Percentiles rank a stretch among this genome's conserved stretches.
These are phyloP conservation scores for Aspergillus nomiae DNA, from an alignment of 2,329 filamentous ascomycete genomes.

Conservation along the genomic window DNA sequence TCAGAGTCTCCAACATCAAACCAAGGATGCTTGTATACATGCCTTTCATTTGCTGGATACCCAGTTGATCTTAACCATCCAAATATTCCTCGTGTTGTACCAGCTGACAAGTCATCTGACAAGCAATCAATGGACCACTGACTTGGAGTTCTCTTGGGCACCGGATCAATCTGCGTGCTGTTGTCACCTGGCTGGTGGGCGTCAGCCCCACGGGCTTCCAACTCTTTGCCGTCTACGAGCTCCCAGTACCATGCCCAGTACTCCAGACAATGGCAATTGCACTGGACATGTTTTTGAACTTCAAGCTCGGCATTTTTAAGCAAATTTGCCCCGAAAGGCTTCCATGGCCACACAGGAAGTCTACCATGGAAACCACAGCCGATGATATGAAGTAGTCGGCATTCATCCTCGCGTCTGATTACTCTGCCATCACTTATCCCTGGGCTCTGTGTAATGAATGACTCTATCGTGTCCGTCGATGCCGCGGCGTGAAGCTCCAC, in stretches of 20 bases:
- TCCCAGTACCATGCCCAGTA: constrained; percentile 25
- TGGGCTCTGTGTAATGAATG: constrained; percentile 20
- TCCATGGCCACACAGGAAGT: constrained; percentile 22
- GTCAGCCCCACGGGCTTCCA: no score
- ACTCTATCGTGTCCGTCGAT: constrained; percentile 19
- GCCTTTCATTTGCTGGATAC: constrained; percentile 18
- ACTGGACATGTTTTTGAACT: constrained; percentile 23
- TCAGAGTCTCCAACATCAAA: constrained; percentile 20
- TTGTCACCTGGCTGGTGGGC: neutral
- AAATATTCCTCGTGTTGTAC: constrained; percentile 21
- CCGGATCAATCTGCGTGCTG: neutral
- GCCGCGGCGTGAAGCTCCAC: constrained; percentile 21
- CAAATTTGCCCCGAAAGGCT: constrained; percentile 22
- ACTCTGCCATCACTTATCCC: constrained; percentile 3
- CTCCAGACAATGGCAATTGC: constrained; percentile 21
- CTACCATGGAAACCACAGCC: constrained; percentile 15
- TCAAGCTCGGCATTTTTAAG: constrained; percentile 20
- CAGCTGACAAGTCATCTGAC: constrained; percentile 12
- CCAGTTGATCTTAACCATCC: constrained; percentile 23
- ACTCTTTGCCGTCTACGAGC: constrained; percentile 7
- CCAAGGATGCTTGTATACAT: constrained; percentile 24
- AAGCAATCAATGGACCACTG: neutral
- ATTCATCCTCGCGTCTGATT: constrained; percentile 24
- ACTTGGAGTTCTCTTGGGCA: neutral
- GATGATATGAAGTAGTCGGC: constrained; percentile 23